These are phyloP conservation scores for Polytrichum commune DNA, from an alignment of 225 moss, liverwort and hornwort species.

Conservation along the genomic window DNA sequence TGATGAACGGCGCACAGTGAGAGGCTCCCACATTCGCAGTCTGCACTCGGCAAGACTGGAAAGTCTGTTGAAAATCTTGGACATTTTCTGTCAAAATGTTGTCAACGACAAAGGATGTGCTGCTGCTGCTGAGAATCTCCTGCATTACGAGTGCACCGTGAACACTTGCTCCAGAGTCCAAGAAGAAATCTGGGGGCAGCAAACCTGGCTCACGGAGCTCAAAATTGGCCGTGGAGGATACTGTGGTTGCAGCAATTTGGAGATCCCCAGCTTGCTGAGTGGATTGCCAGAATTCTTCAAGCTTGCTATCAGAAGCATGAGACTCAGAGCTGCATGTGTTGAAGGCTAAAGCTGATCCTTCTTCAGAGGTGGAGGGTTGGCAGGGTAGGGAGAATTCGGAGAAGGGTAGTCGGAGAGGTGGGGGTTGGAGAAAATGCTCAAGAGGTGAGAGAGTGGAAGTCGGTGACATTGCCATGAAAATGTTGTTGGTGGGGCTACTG, in stretches of 20 bases:
- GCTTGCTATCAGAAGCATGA: background rate
- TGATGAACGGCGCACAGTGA: no score
- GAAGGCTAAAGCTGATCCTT: no score
- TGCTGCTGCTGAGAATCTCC: conserved; percentile 24
- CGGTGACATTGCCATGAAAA: conserved; percentile 41
- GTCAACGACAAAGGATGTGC: conserved; percentile 5
- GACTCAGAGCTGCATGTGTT: no score
- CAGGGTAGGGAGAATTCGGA: no score
- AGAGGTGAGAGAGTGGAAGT: conserved; percentile 60
- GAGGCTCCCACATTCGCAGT: background rate
- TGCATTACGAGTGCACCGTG: no score
- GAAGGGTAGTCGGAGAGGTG: conserved; percentile 1
- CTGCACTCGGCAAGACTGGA: conserved; percentile 1
- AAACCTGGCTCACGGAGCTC: no score
- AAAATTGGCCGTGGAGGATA: no score
- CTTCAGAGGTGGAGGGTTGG: background rate
- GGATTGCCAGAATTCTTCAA: no score
- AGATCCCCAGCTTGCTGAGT: no score
- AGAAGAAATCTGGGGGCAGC: no score
- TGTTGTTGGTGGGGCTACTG: conserved; percentile 13
- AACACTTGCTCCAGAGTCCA: no score
- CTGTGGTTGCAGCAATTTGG: no score
- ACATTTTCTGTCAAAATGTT: conserved; percentile 15
- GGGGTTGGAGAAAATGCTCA: conserved; percentile 3
- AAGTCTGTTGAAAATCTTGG: background rate